These are phyloP conservation scores for Encephalitozoon romaleae DNA, from an alignment of 371 early-diverging fungal species.

Conservation along the genomic window DNA sequence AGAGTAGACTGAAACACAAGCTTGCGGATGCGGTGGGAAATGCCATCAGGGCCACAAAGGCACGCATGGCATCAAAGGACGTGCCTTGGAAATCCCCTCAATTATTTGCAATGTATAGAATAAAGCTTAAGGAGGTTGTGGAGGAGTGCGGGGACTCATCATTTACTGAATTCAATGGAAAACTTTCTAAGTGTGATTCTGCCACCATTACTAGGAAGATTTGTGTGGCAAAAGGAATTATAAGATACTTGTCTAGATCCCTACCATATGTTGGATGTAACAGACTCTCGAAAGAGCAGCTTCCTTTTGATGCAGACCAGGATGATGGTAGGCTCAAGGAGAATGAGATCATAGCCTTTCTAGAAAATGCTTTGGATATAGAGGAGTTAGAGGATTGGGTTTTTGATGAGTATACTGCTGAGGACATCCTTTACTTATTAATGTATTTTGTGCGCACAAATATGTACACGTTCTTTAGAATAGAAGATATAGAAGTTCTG, in stretches of 20 bases:
- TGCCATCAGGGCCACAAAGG: neutral
- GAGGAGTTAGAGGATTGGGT: neutral
- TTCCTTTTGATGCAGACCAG: neutral
- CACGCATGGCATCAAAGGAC: neutral
- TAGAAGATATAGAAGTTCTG: neutral
- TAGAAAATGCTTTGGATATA: neutral
- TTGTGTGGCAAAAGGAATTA: neutral
- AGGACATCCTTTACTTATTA: neutral
- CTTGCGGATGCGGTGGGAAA: neutral
- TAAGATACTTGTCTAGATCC: neutral
- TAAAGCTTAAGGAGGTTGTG: constrained; percentile 1
- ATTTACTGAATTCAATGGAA: neutral
- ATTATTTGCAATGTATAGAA: neutral
- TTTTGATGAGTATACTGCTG: neutral
- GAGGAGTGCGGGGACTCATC: neutral
- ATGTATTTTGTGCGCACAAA: neutral
- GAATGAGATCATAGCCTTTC: neutral
- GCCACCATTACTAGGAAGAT: neutral
- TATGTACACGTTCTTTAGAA: neutral
- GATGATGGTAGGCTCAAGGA: neutral
- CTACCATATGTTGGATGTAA: neutral
- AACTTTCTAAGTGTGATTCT: neutral
- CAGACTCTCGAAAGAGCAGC: neutral
- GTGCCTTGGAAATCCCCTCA: neutral
- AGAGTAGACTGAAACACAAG: neutral